phyloP scores from a whole-genome alignment of 1,284 basidiomycete genomes.

The Bondarzewia mesenterica region DNA sequence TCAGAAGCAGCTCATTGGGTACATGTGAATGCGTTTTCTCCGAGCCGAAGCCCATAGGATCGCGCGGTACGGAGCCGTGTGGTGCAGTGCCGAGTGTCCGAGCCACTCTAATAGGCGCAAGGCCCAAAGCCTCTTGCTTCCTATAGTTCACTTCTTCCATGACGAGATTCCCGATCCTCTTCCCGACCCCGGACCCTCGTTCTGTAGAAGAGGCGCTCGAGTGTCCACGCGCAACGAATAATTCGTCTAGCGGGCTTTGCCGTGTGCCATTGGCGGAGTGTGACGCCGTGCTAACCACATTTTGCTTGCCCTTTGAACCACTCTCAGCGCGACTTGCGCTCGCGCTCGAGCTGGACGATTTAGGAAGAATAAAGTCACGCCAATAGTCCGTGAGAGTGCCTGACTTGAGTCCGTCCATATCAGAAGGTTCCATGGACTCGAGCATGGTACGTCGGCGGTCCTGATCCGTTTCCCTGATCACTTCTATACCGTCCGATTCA shows the following conservation, averaged over 20 bases:
- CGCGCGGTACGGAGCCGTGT: not conserved
- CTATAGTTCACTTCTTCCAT: conserved; percentile 37
- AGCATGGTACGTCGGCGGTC: conserved; percentile 43
- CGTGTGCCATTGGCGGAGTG: not conserved
- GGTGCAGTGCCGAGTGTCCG: not conserved
- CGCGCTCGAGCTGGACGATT: not conserved
- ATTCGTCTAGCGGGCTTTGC: not conserved
- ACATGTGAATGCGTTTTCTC: not conserved
- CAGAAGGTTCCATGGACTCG: conserved; percentile 30
- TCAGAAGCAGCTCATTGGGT: no score
- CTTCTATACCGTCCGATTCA: conserved; percentile 17
- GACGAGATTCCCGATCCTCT: conserved; percentile 30
- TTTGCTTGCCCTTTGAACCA: not conserved
- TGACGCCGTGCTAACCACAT: not conserved
- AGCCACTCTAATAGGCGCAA: not conserved
- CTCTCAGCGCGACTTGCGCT: not conserved
- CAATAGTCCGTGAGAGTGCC: conserved; percentile 35
- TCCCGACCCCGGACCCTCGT: conserved; percentile 20
- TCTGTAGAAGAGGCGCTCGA: not conserved
- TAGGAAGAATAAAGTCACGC: conserved; percentile 38
- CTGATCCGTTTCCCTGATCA: conserved; percentile 44
- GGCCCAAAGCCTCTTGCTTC: conserved; percentile 39
- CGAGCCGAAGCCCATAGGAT: not conserved
- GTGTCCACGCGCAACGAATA: not conserved
- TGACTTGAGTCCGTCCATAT: conserved; percentile 27